Evolutionary conservation across 2,329 filamentous ascomycete species (phyloP), one percentile per base, ranked within the genome.

Genomic region (Cadophora malorum): DNA sequence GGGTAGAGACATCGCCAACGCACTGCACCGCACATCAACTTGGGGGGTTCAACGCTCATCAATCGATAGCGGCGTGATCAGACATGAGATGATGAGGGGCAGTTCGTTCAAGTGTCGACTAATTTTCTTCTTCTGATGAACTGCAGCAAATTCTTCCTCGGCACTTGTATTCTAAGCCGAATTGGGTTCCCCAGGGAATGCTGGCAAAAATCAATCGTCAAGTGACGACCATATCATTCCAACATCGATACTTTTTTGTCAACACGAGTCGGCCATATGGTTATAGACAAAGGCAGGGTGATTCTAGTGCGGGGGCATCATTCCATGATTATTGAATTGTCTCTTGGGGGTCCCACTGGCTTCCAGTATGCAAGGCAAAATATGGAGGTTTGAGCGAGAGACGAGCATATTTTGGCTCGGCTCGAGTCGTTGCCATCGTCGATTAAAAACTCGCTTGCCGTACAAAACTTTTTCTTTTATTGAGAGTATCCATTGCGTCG

Each of bases 31-130:
- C 59, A 49, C 38, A 14, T 49, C 41, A 52, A 4, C 25, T 14
- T 19, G 16, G n/a, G 38, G 45, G 14, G 4, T 19, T 49, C 45
- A 21, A 49, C n/a, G 28, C 61, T 38, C 49, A 53, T 55, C 61
- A 49, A 62, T 62, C 59, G 59, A 62, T 62, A 62, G 59, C 59
- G 23, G 59, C 41, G 59, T 62, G 41, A 50, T 62, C 25, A 62
- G 59, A 49, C 59, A 59, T 23, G 45, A 50, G 59, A 49, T 50
- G 28, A 62, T 62, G 56, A 59, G 56, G 52, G 52, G 52, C 52
- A 55, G 14, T n/a, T 55, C 50, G 28, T 33, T 25, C 14, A 55
- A 59, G 56, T 38, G 21, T 41, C 35, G 12, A 31, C 28, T 31
- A 12, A 41, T 38, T 41, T 41, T 6, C 41, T 49, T 21, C 45